Base-by-base conservation (phyloP, 2,329 filamentous ascomycete species). In the Fusarium sacchari region DNA sequence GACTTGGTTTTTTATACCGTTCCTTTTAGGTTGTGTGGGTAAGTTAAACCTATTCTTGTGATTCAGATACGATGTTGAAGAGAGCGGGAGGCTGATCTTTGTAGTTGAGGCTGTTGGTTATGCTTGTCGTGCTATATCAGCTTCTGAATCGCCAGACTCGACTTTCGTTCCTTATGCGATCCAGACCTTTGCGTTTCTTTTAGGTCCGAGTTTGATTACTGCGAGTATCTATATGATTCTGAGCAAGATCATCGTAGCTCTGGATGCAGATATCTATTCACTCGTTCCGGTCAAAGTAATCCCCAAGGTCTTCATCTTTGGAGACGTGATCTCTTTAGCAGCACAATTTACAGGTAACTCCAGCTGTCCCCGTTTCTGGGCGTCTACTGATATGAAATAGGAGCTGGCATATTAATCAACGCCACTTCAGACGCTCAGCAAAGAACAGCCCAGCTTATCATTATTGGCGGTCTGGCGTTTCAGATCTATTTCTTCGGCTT, bases 401-500 rank as follows among this genome's bases (percentile, higher is more conserved):
- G 74, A 17, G 76, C 74, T 8, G 71, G 68, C 9, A 55, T 78
- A 24, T 59, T 74, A n/a, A 49, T 71, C 0, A 67, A 47, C 6
- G 75, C 76, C 4, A 76, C 42, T 8, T 18, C 72, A 43, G 76
- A 83, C 18, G 3, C 43, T 3, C 24, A 71, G 7, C 64, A 76
- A 17, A 60, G 62, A 17, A 76, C 76, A 5, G 86, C 85, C 10
- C 80, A 86, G 39, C 81, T 84, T 6, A 79, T 90, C 26, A 85
- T 90, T 6, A 78, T 90, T 4, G 84, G 75, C 1, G 88, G 88
- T 5, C 79, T 91, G 1, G 77, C 85, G 7, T 78, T 90, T 2
- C 89, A 91, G 70, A 82, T 90, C 10, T 58, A 88, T 30, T 84
- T 87, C 58, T 89, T 90, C 55, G 81, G 82, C 10, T 80, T 88